Evolutionary conservation across 306 rosid genomes (phyloP).

Genomic region (Lotus japonicus): DNA sequence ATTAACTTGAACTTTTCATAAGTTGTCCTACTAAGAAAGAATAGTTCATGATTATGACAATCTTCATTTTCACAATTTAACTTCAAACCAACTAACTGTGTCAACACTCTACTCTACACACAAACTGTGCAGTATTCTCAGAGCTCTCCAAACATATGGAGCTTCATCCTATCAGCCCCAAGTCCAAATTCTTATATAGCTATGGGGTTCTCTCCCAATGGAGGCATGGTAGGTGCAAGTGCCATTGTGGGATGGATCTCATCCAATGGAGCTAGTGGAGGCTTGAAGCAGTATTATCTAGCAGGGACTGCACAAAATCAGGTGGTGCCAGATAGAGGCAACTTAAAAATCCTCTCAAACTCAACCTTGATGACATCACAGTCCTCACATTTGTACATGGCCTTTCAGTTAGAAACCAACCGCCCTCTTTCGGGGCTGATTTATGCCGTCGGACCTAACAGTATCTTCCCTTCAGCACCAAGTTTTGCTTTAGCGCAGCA

Average conservation of each 20-base stretch:
- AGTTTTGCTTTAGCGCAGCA: slow-evolving; percentile 40
- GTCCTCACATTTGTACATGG: slow-evolving; percentile 39
- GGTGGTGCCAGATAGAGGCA: slow-evolving; percentile 52
- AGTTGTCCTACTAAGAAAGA: no score
- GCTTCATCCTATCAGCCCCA: slow-evolving; percentile 64
- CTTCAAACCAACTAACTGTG: no score
- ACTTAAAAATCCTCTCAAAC: slow-evolving; percentile 30
- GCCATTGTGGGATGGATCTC: slow-evolving; percentile 76
- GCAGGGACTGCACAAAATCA: slow-evolving; percentile 40
- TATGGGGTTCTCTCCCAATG: slow-evolving; percentile 65
- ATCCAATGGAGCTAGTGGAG: slow-evolving; percentile 29
- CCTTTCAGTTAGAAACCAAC: slow-evolving; percentile 42
- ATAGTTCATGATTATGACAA: no score
- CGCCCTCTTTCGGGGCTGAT: slow-evolving; percentile 36
- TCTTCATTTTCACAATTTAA: no score
- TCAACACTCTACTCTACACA: not conserved
- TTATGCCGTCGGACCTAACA: slow-evolving; percentile 48
- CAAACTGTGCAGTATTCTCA: slow-evolving; percentile 44
- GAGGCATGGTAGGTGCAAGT: slow-evolving; percentile 69
- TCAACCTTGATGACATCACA: slow-evolving; percentile 44
- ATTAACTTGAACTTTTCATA: no score
- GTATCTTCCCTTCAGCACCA: slow-evolving; percentile 44
- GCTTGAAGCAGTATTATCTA: slow-evolving; percentile 44
- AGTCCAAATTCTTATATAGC: slow-evolving; percentile 45
- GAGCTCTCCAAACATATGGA: slow-evolving; percentile 45